These are phyloP conservation scores for Orbilia ellipsospora DNA, from an alignment of 2,329 filamentous ascomycete genomes.

Conservation along the genomic window DNA sequence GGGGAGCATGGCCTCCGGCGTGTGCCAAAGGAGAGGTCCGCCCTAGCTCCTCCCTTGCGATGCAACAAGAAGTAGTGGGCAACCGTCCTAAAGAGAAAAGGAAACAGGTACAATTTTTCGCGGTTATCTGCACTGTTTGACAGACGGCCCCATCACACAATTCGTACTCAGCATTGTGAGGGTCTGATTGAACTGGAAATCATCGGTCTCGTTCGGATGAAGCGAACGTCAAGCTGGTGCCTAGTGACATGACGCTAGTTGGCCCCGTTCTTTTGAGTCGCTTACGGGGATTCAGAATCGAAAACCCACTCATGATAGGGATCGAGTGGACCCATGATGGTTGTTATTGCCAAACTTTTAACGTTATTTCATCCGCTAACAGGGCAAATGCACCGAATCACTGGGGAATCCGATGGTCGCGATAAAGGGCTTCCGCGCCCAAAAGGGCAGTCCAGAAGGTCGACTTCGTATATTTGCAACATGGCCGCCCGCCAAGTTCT, in stretches of 20 bases:
- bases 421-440: conserved; percentile 45
- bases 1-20: conserved; percentile 28
- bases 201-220: conserved; percentile 54
- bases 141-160: conserved; percentile 35
- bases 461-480: conserved; percentile 30
- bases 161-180: conserved; percentile 45
- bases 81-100: neutral
- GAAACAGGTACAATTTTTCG: conserved; percentile 29
- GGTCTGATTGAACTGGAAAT: conserved; percentile 47
- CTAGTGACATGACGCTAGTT: conserved; percentile 52
- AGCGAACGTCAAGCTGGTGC: conserved; percentile 51
- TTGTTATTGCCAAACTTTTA: conserved; percentile 35
- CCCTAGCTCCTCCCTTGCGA: conserved; percentile 4
- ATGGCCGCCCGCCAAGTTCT: conserved; percentile 14
- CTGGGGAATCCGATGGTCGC: conserved; percentile 47
- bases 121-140: conserved; percentile 54
- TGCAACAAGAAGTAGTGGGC: neutral
- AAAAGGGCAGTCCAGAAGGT: conserved; percentile 53
- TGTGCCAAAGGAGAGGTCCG: conserved; percentile 32
- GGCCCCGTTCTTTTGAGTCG: conserved; percentile 36
- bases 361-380: conserved; percentile 55
- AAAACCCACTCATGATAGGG: conserved; percentile 12
- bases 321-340: too few relatives aligned
- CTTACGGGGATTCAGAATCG: conserved; percentile 34
- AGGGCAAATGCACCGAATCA: conserved; percentile 55